Evolutionary conservation across 805 yeast genomes (phyloP).

Genomic region (Metschnikowia cerradonensis): DNA sequence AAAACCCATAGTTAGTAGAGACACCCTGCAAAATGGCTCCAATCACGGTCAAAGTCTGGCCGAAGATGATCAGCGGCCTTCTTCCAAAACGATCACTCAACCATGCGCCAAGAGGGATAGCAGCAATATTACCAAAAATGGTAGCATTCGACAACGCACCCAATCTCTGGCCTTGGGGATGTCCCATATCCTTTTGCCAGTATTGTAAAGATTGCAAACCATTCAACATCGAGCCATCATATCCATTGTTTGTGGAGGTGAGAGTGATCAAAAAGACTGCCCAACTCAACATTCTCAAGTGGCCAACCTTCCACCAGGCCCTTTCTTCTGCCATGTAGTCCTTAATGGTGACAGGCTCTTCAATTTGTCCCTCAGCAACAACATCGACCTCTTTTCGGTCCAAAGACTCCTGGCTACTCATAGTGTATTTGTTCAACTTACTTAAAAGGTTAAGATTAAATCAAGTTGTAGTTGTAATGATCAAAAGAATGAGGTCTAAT

Average conservation of each 20-base stretch:
- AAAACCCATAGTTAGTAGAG: slow-evolving; percentile 31
- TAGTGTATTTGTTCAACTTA: background rate
- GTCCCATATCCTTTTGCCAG: slow-evolving; percentile 37
- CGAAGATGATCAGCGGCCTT: slow-evolving; percentile 29
- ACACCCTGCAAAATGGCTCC: slow-evolving; percentile 38
- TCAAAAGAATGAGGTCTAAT: background rate
- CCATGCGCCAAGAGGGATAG: slow-evolving; percentile 16
- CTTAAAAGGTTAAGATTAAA: background rate
- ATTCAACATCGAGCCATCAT: slow-evolving; percentile 38
- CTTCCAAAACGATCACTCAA: slow-evolving; percentile 40
- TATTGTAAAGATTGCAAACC: slow-evolving; percentile 44
- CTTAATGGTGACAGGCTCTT: slow-evolving; percentile 5
- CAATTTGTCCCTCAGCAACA: background rate
- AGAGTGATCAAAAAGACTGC: slow-evolving; percentile 40
- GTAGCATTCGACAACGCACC: slow-evolving; percentile 22
- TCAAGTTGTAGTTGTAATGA: background rate
- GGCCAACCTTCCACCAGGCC: slow-evolving; percentile 33
- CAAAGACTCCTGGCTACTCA: slow-evolving; percentile 2
- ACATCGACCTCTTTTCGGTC: background rate
- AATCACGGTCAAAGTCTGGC: slow-evolving; percentile 24
- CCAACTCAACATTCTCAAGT: slow-evolving; percentile 35
- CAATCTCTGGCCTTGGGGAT: slow-evolving; percentile 19
- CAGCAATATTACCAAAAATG: slow-evolving; percentile 36
- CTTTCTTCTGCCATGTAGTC: slow-evolving; percentile 16
- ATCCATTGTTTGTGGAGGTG: slow-evolving; percentile 41